These are phyloP conservation scores for Plasmodium gonderi DNA, from an alignment of 169 alveolate species.

Conservation along the genomic window DNA sequence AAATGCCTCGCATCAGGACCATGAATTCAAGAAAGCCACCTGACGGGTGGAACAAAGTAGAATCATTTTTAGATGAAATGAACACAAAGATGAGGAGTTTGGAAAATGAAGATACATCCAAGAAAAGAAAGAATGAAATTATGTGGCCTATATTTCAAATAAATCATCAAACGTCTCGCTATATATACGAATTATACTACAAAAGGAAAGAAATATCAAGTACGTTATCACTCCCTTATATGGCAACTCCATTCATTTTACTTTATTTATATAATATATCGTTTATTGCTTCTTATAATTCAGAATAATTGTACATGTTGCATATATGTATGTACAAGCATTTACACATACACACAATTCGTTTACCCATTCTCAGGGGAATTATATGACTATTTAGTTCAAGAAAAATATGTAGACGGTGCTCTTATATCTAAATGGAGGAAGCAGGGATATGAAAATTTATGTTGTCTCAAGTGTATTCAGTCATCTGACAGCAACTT, in stretches of 20 bases:
- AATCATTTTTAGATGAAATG: constrained; percentile 93
- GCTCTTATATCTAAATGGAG: constrained; percentile 98
- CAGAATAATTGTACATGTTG: not conserved
- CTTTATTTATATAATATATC: not conserved
- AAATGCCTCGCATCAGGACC: constrained; percentile 84
- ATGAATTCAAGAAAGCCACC: constrained; percentile 88
- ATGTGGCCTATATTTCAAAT: constrained; percentile 97
- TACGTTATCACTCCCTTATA: constrained; percentile 58
- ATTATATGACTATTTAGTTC: constrained; percentile 96
- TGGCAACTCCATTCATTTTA: not conserved
- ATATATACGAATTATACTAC: constrained; percentile 94
- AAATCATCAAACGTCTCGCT: constrained; percentile 97
- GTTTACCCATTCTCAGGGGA: constrained; percentile 85
- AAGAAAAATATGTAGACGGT: constrained; percentile 97
- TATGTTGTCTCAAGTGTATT: constrained; percentile 97
- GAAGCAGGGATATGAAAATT: constrained; percentile 97
- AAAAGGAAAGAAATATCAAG: constrained; percentile 94
- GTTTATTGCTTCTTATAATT: not conserved
- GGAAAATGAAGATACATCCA: constrained; percentile 95
- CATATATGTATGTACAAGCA: not conserved
- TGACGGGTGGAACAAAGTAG: constrained; percentile 96
- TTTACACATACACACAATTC: not conserved
- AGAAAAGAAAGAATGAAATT: constrained; percentile 95
- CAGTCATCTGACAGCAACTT: constrained; percentile 93
- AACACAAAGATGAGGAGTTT: constrained; percentile 95